Base-by-base conservation (phyloP, 1,139 yeast species). In the Pichia inconspicua region DNA sequence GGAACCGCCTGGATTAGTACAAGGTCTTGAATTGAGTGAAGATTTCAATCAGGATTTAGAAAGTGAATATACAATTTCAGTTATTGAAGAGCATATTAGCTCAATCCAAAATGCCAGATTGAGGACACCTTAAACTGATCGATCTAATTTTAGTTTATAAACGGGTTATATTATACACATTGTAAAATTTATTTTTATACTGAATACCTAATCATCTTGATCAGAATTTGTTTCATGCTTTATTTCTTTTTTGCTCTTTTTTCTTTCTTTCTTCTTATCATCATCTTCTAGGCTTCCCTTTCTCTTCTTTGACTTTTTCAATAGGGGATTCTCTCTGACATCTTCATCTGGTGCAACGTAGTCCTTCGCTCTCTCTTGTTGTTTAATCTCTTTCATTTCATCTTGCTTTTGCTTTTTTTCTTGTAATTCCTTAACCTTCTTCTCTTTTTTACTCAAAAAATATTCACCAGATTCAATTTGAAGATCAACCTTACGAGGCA, bases 391-490 rank as follows among this genome's bases (percentile, higher is more conserved):
- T 59, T 82, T 80, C 55, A 77, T 80, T 55, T 79, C 89, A 48
- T 77, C 81, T 64, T 90, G 94, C 63, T 84, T 80, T 47, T 80
- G 87, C 56, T 82, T 78, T 75, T 87, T 87, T 60, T 84, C 90
- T 53, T 82, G 83, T 57, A 83, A 70, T 59, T 82, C 80, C 67
- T 78, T 82, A 57, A 73, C 71, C 53, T 80, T 84, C 73, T 85
- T 86, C 60, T 90, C 96, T 59, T 73, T 77, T 70, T 87, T 85
- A 52, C 88, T 87, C 70, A 92, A 75, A 79, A 92, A 92, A 72
- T 88, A 92, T 67, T 94, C 98, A 78, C 99, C 99, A 73, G 95
- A 83, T 70, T 92, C 98, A 69, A 94, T 89, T 71, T 90, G 95
- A 65, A 90, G 72, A 78, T 94, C 99, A 68, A 94, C 75, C 85